Percentiles rank a stretch among this genome's conserved stretches.
phyloP scores from a whole-genome alignment of 257 asterid species.

The Solanum dulcamara region DNA sequence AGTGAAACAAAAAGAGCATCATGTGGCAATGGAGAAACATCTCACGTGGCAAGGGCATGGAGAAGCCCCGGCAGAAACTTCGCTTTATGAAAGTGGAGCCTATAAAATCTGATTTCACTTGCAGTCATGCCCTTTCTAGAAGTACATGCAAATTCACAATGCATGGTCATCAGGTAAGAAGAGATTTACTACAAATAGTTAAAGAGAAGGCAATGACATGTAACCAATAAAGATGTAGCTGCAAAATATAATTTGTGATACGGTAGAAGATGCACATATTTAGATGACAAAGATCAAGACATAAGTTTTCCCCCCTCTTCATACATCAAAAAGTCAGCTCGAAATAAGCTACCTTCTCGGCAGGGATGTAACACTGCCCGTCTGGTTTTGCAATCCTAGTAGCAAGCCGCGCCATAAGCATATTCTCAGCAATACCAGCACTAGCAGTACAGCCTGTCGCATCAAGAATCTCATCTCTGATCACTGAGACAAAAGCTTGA shows the following conservation, averaged over 20 bases:
- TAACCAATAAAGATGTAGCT: background rate
- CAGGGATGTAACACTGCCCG: constrained; percentile 76
- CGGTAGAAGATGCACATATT: background rate
- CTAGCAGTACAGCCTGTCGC: constrained; percentile 88
- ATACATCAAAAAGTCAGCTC: background rate
- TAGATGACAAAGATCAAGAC: background rate
- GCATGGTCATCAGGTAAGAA: background rate
- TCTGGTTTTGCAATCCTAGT: constrained; percentile 88
- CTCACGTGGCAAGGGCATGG: background rate
- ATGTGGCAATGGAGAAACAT: background rate
- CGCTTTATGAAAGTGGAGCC: background rate
- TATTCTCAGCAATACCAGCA: constrained; percentile 90
- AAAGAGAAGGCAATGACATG: background rate
- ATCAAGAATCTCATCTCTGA: constrained; percentile 62
- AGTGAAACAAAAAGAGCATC: background rate
- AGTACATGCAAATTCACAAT: background rate
- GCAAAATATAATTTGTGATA: background rate
- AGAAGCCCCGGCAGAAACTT: background rate
- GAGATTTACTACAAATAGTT: background rate
- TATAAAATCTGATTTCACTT: background rate
- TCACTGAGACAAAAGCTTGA: constrained; percentile 51
- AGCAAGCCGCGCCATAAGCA: constrained; percentile 97
- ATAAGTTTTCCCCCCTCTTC: background rate
- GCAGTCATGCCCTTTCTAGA: background rate
- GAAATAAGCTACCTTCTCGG: constrained; percentile 44